Conservation (phyloP, 2,329 filamentous ascomycete species). For the Scedosporium dehoogii region DNA sequence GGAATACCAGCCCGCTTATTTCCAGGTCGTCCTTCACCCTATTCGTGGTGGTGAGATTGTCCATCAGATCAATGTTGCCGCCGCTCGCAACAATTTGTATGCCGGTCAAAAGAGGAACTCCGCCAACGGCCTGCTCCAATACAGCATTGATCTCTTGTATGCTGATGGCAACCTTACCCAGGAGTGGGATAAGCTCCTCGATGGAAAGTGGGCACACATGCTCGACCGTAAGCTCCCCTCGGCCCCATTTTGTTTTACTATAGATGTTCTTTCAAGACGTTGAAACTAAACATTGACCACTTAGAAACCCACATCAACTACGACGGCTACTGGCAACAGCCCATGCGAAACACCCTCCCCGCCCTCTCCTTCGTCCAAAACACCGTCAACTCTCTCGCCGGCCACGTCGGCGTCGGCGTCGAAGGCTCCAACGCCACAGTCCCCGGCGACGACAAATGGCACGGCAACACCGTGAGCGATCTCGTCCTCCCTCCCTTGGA, state of each 20-base stretch:
- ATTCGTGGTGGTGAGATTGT: constrained; percentile 47
- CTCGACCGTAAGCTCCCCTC: constrained; percentile 35
- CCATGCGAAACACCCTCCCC: constrained; percentile 59
- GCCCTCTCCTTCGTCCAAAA: constrained; percentile 27
- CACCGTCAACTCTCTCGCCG: constrained; percentile 46
- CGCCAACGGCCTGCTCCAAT: constrained; percentile 42
- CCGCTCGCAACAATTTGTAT: constrained; percentile 41
- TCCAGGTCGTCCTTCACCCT: constrained; percentile 47
- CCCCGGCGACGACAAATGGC: constrained; percentile 45
- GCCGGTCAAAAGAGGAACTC: constrained; percentile 42
- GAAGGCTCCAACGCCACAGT: constrained; percentile 58
- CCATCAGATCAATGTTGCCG: constrained; percentile 40
- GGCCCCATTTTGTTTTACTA: background rate
- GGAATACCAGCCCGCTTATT: constrained; percentile 37
- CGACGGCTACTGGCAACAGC: constrained; percentile 53
- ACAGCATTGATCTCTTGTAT: constrained; percentile 43
- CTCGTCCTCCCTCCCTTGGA: constrained; percentile 47
- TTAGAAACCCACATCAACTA: constrained; percentile 44
- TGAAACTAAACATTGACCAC: background rate
- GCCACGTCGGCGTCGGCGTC: constrained; percentile 52
- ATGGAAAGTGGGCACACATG: constrained; percentile 54
- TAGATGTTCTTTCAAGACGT: background rate
- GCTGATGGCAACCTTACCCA: constrained; percentile 45
- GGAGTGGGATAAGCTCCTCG: constrained; percentile 46
- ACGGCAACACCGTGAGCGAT: constrained; percentile 37